Evolutionary conservation across 345 rosid species (phyloP), one percentile per base, ranked within the genome.

Genomic region (Eucalyptus marginata): DNA sequence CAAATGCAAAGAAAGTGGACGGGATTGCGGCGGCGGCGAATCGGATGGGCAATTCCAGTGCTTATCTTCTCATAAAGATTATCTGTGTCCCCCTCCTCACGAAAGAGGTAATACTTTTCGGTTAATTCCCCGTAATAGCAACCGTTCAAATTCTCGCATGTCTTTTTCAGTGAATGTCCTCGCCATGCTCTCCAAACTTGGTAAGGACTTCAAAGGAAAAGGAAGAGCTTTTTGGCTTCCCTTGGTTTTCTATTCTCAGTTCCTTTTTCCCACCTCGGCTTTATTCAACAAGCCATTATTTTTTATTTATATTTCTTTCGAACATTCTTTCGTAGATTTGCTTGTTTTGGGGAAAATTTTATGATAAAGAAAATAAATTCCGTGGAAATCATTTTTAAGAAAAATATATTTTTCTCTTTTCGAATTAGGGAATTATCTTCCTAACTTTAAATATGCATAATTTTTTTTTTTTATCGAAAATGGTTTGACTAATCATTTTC

Each of bases 31-130:
- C 81, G 1, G 4, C 13, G 43, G 4, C n/a, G n/a, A n/a, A 71
- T 24, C 2, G 2, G 4, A 18, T 18, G 25, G 4, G 20, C 10
- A 6, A 31, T 71, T 71, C 20, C 7, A 0, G 25, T 68, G 56
- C 56, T 17, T 0, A 52, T 7, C 0, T 52, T 18, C 24, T 52
- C 0, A 4, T 52, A 52, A 1, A 7, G 4, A 52, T 3, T 52
- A 0, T 52, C 56, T 24, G 56, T 8, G 4, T 51, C 54, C 54
- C 6, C 5, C 9, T 52, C 56, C 56, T 18, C 5, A 2, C 7
- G 20, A 5, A 68, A 16, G 6, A 66, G 80, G 80, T 68, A 68
- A 33, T 5, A 68, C 13, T 16, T 31, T 1, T 31, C 13, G 44
- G 12, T 33, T 33, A 68, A 33, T 68, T 4, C 43, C 80, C 43